Evolutionary conservation across 192 early-diverging fungal species (phyloP).

Genomic region (Coemansia sp.): DNA sequence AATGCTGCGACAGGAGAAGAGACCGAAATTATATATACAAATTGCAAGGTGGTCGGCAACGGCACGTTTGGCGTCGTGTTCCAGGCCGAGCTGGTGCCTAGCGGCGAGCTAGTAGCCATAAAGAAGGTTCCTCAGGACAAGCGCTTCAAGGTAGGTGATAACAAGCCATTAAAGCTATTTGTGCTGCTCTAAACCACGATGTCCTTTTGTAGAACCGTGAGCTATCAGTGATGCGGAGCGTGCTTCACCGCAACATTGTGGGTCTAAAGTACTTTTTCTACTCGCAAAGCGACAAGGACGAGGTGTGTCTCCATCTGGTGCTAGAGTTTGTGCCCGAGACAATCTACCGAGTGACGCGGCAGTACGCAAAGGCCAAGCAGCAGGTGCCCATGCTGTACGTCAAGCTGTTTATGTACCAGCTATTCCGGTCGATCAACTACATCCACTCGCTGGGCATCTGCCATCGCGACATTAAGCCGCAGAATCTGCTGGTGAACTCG

Average conservation of each 20-base stretch:
- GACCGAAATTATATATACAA: slow-evolving; percentile 83
- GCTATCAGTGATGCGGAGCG: slow-evolving; percentile 75
- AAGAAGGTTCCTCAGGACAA: slow-evolving; percentile 99
- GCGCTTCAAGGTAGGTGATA: slow-evolving; percentile 76
- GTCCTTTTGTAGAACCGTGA: slow-evolving; percentile 42
- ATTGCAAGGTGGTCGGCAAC: slow-evolving; percentile 93
- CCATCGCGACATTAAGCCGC: slow-evolving; percentile 99
- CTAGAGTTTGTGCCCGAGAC: slow-evolving; percentile 97
- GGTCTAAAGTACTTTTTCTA: slow-evolving; percentile 91
- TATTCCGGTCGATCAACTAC: slow-evolving; percentile 95
- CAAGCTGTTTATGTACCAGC: slow-evolving; percentile 99
- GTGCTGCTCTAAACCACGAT: neutral
- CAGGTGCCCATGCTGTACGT: slow-evolving; percentile 91
- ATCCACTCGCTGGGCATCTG: slow-evolving; percentile 97
- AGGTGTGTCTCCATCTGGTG: slow-evolving; percentile 93
- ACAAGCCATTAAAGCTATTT: neutral
- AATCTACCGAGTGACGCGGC: slow-evolving; percentile 87
- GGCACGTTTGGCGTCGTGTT: slow-evolving; percentile 98
- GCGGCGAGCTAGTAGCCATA: slow-evolving; percentile 84
- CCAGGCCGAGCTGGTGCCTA: slow-evolving; percentile 83
- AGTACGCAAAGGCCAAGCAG: slow-evolving; percentile 89
- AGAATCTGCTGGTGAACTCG: slow-evolving; percentile 93
- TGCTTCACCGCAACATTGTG: slow-evolving; percentile 91
- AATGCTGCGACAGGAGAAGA: slow-evolving; percentile 85
- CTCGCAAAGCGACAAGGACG: slow-evolving; percentile 89